phyloP scores from a whole-genome alignment of 176 grass and related monocot genomes.

The Aegilops tauschii region DNA sequence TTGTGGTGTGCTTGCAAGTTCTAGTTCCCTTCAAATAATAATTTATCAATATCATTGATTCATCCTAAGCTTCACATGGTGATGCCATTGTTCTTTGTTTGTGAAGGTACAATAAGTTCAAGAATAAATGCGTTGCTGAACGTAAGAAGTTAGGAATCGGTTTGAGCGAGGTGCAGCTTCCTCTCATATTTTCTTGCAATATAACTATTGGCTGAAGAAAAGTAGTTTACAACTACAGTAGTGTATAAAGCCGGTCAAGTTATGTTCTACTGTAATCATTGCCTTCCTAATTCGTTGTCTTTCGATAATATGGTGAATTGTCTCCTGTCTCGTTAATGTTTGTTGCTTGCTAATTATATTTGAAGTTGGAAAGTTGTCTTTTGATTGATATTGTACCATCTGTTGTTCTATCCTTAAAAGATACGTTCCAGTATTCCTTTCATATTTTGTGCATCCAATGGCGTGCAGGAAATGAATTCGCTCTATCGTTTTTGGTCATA shows the following conservation, averaged over 20 bases:
- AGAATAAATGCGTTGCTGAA: constrained; percentile 75
- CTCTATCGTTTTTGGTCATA: constrained; percentile 99
- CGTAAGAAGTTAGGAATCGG: constrained; percentile 92
- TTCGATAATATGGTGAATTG: neutral
- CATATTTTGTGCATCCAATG: constrained; percentile 20
- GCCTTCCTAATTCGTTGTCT: neutral
- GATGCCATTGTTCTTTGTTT: constrained; percentile 29
- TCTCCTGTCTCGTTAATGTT: neutral
- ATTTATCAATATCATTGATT: neutral
- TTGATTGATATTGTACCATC: neutral
- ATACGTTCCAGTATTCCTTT: neutral
- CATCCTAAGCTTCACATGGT: constrained; percentile 19
- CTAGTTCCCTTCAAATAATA: neutral
- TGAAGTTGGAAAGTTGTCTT: neutral
- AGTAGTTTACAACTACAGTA: neutral
- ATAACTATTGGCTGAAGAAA: neutral
- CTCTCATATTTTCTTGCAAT: constrained; percentile 11
- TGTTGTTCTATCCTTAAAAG: neutral
- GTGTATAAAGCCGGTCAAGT: neutral
- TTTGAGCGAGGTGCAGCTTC: constrained; percentile 70
- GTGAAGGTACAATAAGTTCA: constrained; percentile 96
- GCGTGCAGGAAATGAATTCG: constrained; percentile 95
- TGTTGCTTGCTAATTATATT: constrained; percentile 12
- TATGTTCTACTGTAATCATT: neutral
- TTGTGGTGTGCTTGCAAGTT: neutral